Base-by-base conservation (phyloP, 768 basidiomycete species). In the Tricholoma sp. region DNA sequence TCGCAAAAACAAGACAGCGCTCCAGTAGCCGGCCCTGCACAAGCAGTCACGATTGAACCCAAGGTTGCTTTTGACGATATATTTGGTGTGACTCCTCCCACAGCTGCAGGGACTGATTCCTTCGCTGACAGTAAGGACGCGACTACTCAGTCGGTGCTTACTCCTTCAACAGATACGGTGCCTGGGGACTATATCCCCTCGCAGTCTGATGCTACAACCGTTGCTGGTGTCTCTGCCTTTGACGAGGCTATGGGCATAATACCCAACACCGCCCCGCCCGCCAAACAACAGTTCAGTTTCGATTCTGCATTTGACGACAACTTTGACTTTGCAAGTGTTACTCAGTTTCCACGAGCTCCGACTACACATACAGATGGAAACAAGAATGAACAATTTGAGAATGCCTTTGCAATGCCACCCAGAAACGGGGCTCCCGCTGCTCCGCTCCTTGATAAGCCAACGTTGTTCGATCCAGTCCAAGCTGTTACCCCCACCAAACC, bases 171-270 rank as follows among this genome's bases (percentile, higher is more conserved):
- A 48, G 59, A 57, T 60, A 31, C 55, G 41, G 17, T 65, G 58
- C 29, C 60, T 28, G 2, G 56, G 28, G 48, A 55, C 9, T 18
- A 53, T 55, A 59, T 56, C 44, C 54, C 57, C 9, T 48, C 62
- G 13, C 53, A 66, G 28, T 51, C 62, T 28, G 50, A 64, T 33
- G 50, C 33, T 39, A 49, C 68, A 20, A 15, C 63, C 7, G 63
- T 72, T 20, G 77, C 79, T 53, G 85, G 82, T 13, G 76, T 85
- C 1, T 83, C 76, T 59, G 89, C 82, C 51, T 89, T 91, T 61
- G 89, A 92, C 63, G 88, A 90, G 65, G 85, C 87, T 0, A 76
- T 92, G 65, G 80, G 83, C 15, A 83, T 80, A 58, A 71, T 82
- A 18, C 69, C 82, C 0, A 66, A 67, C 32, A 72, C 69, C 36